Base-by-base conservation (phyloP, 2,329 filamentous ascomycete species). In the Fusarium musae region DNA sequence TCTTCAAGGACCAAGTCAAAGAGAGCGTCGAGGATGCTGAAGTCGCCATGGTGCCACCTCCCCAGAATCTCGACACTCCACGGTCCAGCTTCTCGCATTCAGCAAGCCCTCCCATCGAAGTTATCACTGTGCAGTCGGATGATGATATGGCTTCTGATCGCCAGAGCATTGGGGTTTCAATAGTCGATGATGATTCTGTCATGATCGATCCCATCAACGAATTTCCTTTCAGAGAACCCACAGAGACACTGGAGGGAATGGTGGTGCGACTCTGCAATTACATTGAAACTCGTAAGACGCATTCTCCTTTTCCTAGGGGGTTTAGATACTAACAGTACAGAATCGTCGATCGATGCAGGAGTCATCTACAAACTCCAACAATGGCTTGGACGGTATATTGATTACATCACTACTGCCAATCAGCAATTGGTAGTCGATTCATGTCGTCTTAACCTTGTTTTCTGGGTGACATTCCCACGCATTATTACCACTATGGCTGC, bases 381-480 rank as follows among this genome's bases (percentile, higher is more conserved):
- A 10, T 92, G 89, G 88, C 82, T 90, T 30, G 82, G 84, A 12
- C 79, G 78, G 21, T 89, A 86, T 76, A 72, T 90, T 28, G 70
- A 69, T 28, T 87, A 83, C 72, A 82, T 83, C 40, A 78, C 75
- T 39, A 74, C 75, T 26, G 80, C 81, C 23, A 75, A 82, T 7
- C 76, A 79, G 30, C 77, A 81, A 16, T 74, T 76, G 6, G 81
- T 85, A 10, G 77, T 84, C n/a, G 81, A 85, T 32, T 84, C 85
- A 4, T 87, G 84, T 62, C 79, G 78, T 21, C 80, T 82, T 37
- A 81, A 90, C 64, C 82, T 78, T 39, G 76, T 81, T 7, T 87
- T 91, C 71, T 92, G 89, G 89, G 72, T 79, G 37, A 69, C 78
- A 6, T 82, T 91, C 32, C 88, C 89, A 2, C 85, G 87, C 0